Base-by-base conservation (phyloP, 2,329 filamentous ascomycete genomes). In the Fusarium sp. region DNA sequence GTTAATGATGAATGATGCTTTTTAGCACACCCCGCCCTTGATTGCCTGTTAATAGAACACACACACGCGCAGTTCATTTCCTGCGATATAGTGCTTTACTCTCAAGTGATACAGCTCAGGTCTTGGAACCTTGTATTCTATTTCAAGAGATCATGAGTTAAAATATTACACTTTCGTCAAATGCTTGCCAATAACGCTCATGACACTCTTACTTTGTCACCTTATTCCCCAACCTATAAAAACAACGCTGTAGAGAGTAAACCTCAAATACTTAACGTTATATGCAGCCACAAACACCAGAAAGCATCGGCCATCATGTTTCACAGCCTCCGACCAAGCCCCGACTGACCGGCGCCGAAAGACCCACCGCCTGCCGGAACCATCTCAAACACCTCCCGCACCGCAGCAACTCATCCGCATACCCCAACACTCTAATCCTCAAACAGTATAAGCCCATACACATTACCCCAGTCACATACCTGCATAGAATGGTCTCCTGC, bases 291-390 rank as follows among this genome's bases (percentile, higher is more conserved):
- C 17, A 36, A 36, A 36, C 15, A 17, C n/a, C 7, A 36, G 9
- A 36, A 32, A 7, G 26, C 26, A 14, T 15, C 28, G 28, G 14
- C 14, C 14, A 32, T n/a, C 26, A 12, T 17, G 36, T 7, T 6
- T 9, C 23, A 32, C 23, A 48, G 26, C 28, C 26, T 49, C 45
- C 20, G 28, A 28, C 51, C 36, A 56, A 48, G n/a, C 36, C 36
- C 56, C 51, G 51, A 38, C 10, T 26, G 23, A 26, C 51, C 51
- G 51, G 42, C 28, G 39, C 54, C 47, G 54, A 11, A 45, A 14
- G n/a, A 20, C 38, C 61, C 54, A 57, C 59, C 21, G 19, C 39
- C 34, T 34, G 54, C 48, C 38, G 53, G 43, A 6, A 28, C 26
- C 26, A 28, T 26, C 43, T 43, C 15, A 30, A 43, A 39, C 30